Evolutionary conservation across 371 early-diverging fungal species (phyloP), one percentile per base, ranked within the genome.

Genomic region (Mucor lusitanicus): DNA sequence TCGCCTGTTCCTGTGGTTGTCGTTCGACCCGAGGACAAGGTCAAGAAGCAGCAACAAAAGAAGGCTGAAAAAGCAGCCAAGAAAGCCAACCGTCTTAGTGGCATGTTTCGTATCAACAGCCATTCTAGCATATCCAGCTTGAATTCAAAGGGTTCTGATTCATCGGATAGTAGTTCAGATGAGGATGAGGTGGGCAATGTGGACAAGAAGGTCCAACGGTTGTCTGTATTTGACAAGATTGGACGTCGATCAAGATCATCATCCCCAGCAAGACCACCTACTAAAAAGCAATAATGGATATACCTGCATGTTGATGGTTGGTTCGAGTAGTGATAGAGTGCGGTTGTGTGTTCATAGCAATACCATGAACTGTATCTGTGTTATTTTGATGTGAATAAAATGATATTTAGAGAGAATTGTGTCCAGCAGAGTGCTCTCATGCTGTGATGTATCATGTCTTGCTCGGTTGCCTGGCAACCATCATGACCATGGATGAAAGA

Each of bases 1-100:
- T 83, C 84, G 1, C 80, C 85, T 3, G 81, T 88, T 3, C 88
- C 88, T 13, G 88, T 88, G 13, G 76, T 82, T 7, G 85, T 88
- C 0, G 88, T 88, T 42, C 81, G 85, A 17, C 86, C 88, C 13
- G 86, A 85, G 62, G 77, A 85, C 54, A 82, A 84, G 62, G 67
- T 83, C 25, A 84, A 82, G 70, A 86, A 62, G 13, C 72, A 72
- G 25, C 66, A 66, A 37, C 25, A 40, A 13, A 63, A 85, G 30
- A 78, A 82, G 55, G 78, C 82, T 42, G 50, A 25, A 12, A 50
- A 50, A 23, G 50, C 50, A 11, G 75, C 60, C 13, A 81, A 81
- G 25, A 80, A 78, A 58, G 15, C 69, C 30, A 78, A 78, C 15
- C 69, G 83, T 13, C n/a, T 82, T n/a, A 77, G 80, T 59, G 79